phyloP scores from a whole-genome alignment of 371 early-diverging fungal genomes.

The Rhizopus arrhizus region DNA sequence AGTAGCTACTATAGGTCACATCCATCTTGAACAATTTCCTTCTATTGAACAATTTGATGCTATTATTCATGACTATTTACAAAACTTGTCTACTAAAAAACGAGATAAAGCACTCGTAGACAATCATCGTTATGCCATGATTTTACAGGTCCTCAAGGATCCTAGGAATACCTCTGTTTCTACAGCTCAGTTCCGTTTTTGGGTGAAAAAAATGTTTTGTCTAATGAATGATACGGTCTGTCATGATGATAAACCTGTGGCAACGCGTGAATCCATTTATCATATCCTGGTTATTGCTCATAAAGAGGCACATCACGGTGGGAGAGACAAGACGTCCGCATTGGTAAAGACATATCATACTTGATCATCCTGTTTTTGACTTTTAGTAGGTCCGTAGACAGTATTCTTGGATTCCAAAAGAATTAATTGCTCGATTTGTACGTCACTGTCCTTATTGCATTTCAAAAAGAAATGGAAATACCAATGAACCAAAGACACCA shows the following conservation, averaged over 20 bases:
- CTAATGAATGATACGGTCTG: conserved; percentile 48
- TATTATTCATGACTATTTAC: conserved; percentile 55
- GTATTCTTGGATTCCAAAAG: conserved; percentile 66
- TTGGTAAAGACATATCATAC: conserved; percentile 44
- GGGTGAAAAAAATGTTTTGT: conserved; percentile 71
- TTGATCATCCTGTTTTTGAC: conserved; percentile 4
- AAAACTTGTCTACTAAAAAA: conserved; percentile 61
- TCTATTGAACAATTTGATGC: conserved; percentile 38
- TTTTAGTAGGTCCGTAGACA: conserved; percentile 49
- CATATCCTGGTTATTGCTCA: conserved; percentile 58
- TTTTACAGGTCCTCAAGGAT: conserved; percentile 59
- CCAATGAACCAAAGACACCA: background rate
- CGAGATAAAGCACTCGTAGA: conserved; percentile 64
- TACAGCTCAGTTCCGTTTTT: conserved; percentile 67
- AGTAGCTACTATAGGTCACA: background rate
- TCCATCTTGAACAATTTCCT: conserved; percentile 45
- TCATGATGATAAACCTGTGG: conserved; percentile 62
- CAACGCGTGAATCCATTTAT: conserved; percentile 63
- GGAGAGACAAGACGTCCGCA: conserved; percentile 67
- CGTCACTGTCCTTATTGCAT: conserved; percentile 60
- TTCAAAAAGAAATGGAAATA: conserved; percentile 43
- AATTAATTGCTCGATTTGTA: conserved; percentile 62
- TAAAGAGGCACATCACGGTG: conserved; percentile 64
- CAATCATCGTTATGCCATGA: conserved; percentile 53
- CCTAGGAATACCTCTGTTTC: conserved; percentile 66